Evolutionary conservation across 768 basidiomycete genomes (phyloP), one percentile per base, ranked within the genome.

Genomic region (Leccinum ochraceum): DNA sequence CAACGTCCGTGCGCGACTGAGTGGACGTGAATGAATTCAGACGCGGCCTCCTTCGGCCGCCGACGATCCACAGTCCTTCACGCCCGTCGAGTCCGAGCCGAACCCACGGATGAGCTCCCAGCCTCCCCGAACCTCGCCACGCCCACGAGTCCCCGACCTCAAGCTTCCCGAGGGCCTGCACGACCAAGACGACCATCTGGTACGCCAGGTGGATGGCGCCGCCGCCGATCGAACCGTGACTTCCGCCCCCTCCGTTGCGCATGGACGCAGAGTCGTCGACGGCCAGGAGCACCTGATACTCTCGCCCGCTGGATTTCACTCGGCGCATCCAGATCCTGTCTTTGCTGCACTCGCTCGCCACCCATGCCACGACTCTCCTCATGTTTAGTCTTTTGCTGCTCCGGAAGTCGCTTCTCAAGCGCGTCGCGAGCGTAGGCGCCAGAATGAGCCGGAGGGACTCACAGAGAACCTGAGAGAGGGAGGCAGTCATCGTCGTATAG

Each of bases 301-400:
- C 95, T 53, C 97, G 84, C 69, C 92, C 87, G 71, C 92, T 94
- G 6, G 97, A 95, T 54, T 90, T 87, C 4, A 95, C 97, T 20
- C 97, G 85, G 24, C 96, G 89, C 37, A 98, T 80, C 97, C 97
- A 99, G 64, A 98, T 98, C 77, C 95, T 95, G 82, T 99, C 96
- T 74, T 98, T 98, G 56, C 95, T 98, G 79, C 93, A 99, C 77
- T 99, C 97, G 76, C 90, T 93, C 37, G 96, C 96, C 62, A 99
- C 95, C 80, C 96, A 98, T 3, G 92, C 87, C 62, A 99, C 95
- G 73, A 98, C 94, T 77, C 95, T 95, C 74, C 95, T 94, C 96
- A 98, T 98, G 75, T 98, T 98, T 32, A 99, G 84, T 20, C 96
- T 84, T 77, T 98, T 99, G 56, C 97, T 97, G 0, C 93, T 95